phyloP scores from a whole-genome alignment of 257 asterid genomes.

The Ligustrum vulgare region DNA sequence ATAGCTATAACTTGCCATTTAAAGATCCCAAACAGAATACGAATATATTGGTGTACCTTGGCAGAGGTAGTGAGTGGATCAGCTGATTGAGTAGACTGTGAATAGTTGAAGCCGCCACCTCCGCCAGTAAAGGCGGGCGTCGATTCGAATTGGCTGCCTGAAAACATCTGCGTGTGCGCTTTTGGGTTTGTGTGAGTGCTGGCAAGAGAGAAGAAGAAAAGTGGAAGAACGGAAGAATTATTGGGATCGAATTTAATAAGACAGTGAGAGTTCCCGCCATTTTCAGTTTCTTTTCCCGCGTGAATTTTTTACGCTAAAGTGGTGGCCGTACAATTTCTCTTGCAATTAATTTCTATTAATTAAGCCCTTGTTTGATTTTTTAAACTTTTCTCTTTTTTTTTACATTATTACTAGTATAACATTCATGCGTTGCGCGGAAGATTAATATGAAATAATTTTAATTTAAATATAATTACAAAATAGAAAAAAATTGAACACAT shows the following conservation, averaged over 20 bases:
- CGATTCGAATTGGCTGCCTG: conserved; percentile 56
- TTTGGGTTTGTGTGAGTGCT: not conserved
- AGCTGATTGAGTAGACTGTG: conserved; percentile 37
- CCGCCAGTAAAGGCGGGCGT: not conserved
- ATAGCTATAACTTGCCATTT: not conserved
- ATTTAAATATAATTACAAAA: too few relatives aligned
- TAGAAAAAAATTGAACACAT: too few relatives aligned
- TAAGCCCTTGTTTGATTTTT: too few relatives aligned
- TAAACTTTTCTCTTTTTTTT: too few relatives aligned
- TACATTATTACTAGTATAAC: too few relatives aligned
- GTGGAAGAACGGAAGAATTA: too few relatives aligned
- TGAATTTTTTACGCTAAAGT: not conserved
- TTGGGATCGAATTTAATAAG: not conserved
- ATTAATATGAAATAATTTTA: too few relatives aligned
- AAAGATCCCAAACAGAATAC: not conserved
- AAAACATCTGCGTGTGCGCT: conserved; percentile 40
- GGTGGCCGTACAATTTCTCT: too few relatives aligned
- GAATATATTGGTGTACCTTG: conserved; percentile 46
- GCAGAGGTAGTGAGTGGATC: conserved; percentile 55
- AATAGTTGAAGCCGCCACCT: conserved; percentile 43
- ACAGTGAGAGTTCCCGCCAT: not conserved
- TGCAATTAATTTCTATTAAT: too few relatives aligned
- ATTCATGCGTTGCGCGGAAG: too few relatives aligned
- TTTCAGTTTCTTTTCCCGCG: conserved; percentile 3
- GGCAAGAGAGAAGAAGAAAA: not conserved